phyloP scores from a whole-genome alignment of 225 moss, liverwort and hornwort genomes.

The Bryoerythrophyllum caledonicum region DNA sequence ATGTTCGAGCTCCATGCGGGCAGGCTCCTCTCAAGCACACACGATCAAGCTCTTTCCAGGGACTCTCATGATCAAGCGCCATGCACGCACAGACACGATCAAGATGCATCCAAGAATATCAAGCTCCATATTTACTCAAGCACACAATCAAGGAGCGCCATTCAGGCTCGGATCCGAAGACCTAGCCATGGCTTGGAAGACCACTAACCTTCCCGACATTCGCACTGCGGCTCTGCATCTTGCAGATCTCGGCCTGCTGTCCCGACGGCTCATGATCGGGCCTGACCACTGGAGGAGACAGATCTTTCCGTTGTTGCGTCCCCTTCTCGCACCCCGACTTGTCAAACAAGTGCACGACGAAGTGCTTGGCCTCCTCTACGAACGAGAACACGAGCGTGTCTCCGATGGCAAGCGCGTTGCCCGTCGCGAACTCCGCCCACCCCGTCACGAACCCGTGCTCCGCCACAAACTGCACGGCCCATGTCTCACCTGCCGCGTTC shows the following conservation, averaged over 20 bases:
- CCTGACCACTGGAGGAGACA: background rate
- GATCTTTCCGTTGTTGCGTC: no score
- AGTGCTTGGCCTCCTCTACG: background rate
- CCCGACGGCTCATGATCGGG: background rate
- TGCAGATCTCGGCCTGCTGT: background rate
- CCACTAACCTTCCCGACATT: no score
- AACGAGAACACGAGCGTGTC: constrained; percentile 24
- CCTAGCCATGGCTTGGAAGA: no score
- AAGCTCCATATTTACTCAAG: no score
- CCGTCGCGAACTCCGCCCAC: constrained; percentile 19
- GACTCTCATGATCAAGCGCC: background rate
- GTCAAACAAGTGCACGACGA: constrained; percentile 20
- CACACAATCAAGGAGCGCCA: no score
- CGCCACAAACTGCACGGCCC: background rate
- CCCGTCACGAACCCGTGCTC: constrained; percentile 4
- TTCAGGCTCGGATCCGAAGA: no score
- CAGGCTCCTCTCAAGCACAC: no score
- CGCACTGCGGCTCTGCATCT: background rate
- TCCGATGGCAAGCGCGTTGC: constrained; percentile 13
- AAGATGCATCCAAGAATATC: background rate
- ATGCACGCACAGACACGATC: background rate
- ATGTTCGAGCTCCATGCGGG: no score
- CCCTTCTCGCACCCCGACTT: constrained; percentile 12
- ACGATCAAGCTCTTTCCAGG: background rate
- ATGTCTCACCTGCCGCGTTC: constrained; percentile 6